Base-by-base conservation (phyloP, 2,329 filamentous ascomycete genomes). In the Diplodia corticola region DNA sequence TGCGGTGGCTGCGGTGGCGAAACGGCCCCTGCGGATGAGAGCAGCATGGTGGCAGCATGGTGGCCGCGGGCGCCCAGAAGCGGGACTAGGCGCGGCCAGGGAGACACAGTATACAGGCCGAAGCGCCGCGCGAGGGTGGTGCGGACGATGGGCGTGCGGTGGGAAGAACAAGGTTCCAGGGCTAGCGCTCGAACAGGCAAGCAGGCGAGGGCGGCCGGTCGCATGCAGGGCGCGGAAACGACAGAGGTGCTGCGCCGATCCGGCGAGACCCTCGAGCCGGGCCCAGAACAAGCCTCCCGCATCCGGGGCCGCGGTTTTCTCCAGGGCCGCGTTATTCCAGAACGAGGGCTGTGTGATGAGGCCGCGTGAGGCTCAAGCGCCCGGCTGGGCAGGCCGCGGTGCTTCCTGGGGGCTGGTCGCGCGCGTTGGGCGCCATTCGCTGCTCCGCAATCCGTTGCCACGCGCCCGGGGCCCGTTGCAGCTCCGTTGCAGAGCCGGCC, bases 291-390 rank as follows among this genome's bases (percentile, higher is more conserved):
- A 35, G 55, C 30, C 24, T 26, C 40, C 55, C 55, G 55, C 26
- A 60, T 48, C 57, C 57, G 40, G 44, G 57, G 57, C 20, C 6
- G 37, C 44, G 57, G 57, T 40, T 28, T 37, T n/a, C 17, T 40
- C 22, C 54, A 24, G 20, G 54, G 37, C 55, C 6, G 15, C 3
- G 40, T 35, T 44, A 49, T 61, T 61, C 57, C 44, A 61, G 57
- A 61, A 49, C 57, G 28, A 12, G 57, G 57, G 26, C 57, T 61
- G 40, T 40, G 22, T 37, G 30, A 22, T 37, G 30, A 22, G 53
- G 50, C 15, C 7, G 10, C 4, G 57, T 61, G 57, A 61, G 57
- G 57, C 57, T 61, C 57, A 61, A 61, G 40, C 57, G 40, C 44
- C 7, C 40, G 20, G 37, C 37, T 26, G n/a, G 37, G 22, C 35